Conservation (phyloP, 805 yeast species). For the Yarrowia keelungensis region DNA sequence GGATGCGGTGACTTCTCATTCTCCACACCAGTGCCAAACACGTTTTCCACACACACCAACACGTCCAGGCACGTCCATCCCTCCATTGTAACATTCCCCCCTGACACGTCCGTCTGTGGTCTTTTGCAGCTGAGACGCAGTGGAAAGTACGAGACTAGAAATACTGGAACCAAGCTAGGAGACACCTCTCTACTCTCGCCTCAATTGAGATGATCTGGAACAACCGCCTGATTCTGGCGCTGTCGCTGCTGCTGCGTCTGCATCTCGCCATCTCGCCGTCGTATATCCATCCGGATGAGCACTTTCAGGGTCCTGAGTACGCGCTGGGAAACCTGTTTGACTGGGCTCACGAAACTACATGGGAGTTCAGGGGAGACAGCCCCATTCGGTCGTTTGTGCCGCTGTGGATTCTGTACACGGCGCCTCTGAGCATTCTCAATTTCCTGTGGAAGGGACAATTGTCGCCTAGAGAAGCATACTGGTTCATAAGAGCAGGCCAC, state of each 20-base stretch:
- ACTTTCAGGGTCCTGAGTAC: constrained; percentile 87
- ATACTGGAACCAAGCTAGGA: too few species aligned
- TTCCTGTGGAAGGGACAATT: constrained; percentile 47
- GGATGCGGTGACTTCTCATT: too few species aligned
- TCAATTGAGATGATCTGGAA: constrained; percentile 12
- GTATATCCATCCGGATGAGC: constrained; percentile 98
- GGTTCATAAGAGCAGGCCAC: constrained; percentile 58
- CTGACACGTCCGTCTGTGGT: constrained; percentile 7
- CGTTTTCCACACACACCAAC: too few species aligned
- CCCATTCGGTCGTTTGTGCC: constrained; percentile 80
- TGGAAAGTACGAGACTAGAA: too few species aligned
- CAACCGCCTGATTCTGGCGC: constrained; percentile 17
- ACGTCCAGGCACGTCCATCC: too few species aligned
- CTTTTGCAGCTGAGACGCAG: constrained; percentile 28
- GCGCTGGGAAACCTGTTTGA: constrained; percentile 50
- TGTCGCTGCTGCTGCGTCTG: constrained; percentile 16
- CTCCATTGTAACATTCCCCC: not conserved
- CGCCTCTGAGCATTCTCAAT: constrained; percentile 61
- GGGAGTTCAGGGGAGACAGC: constrained; percentile 73
- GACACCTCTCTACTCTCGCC: too few species aligned
- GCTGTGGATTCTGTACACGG: constrained; percentile 67
- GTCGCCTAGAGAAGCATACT: constrained; percentile 62
- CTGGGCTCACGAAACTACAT: constrained; percentile 63
- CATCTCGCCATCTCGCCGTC: constrained; percentile 72
- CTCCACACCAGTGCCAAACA: too few species aligned